Conservation (phyloP, 2,329 filamentous ascomycete genomes). For the Fusarium marasasianum region DNA sequence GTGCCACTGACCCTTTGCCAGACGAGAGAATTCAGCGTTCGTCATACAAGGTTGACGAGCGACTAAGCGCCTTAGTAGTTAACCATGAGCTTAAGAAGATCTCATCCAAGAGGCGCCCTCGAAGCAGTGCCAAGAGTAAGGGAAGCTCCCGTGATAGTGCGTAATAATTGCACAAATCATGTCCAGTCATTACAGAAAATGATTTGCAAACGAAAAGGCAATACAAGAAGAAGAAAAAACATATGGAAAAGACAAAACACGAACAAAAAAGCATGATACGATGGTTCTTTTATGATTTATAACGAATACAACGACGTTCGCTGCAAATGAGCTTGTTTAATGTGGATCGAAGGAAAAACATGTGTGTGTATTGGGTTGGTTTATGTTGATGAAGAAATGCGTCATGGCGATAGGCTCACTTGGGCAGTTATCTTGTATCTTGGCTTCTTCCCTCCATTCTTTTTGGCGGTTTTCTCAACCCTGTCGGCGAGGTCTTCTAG, state of each 20-base stretch:
- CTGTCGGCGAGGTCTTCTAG: conserved; percentile 46
- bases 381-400: conserved; percentile 27
- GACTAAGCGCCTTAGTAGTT: conserved; percentile 49
- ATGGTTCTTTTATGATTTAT: conserved; percentile 22
- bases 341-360: conserved; percentile 15
- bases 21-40: conserved; percentile 48
- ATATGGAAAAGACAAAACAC: conserved; percentile 13
- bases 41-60: conserved; percentile 45
- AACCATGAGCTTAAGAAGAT: conserved; percentile 54
- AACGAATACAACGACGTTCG: conserved; percentile 34
- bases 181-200: conserved; percentile 33
- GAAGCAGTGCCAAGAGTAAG: conserved; percentile 40
- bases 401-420: conserved; percentile 40
- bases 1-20: conserved; percentile 35
- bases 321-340: conserved; percentile 8
- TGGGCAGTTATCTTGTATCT: conserved; percentile 48
- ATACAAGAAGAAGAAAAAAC: conserved; percentile 14
- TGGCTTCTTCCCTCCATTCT: conserved; percentile 43
- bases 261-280: conserved; percentile 15
- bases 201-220: conserved; percentile 12
- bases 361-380: conserved; percentile 20
- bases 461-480: conserved; percentile 49
- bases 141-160: conserved; percentile 41
- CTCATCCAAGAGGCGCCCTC: conserved; percentile 46
- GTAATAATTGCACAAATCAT: conserved; percentile 10